A percentile compares a stretch with the other conserved stretches of the same genome.
These are phyloP conservation scores for Penicillium concentricum DNA, from an alignment of 2,329 filamentous ascomycete species.

Conservation along the genomic window DNA sequence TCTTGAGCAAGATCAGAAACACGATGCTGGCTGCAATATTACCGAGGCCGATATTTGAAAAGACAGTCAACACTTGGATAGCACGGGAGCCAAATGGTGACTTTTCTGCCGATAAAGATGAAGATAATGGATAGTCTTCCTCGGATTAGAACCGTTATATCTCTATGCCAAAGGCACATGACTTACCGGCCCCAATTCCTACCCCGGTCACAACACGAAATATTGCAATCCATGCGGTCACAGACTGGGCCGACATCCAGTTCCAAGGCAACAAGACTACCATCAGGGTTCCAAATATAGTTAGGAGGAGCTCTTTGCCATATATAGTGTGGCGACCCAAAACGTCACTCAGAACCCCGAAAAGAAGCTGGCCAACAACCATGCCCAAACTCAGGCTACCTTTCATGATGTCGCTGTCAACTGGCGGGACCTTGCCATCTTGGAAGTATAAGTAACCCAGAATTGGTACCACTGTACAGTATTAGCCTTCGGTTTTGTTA, in stretches of 20 bases:
- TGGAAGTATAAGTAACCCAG: slow-evolving; percentile 28
- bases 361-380: slow-evolving; percentile 26
- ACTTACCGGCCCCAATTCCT: slow-evolving; percentile 26
- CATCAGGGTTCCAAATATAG: slow-evolving; percentile 25
- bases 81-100: slow-evolving; percentile 17
- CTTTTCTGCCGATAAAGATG: slow-evolving; percentile 13
- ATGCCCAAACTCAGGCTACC: slow-evolving; percentile 27
- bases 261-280: slow-evolving; percentile 25
- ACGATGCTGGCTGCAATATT: slow-evolving; percentile 23
- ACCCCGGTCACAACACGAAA: slow-evolving; percentile 25
- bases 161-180: slow-evolving; percentile 1
- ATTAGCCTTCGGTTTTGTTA: not conserved
- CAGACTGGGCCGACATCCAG: slow-evolving; percentile 7
- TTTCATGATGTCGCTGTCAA: slow-evolving; percentile 24
- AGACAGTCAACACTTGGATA: slow-evolving; percentile 20
- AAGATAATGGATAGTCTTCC: slow-evolving; percentile 15
- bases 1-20: slow-evolving; percentile 17
- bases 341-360: slow-evolving; percentile 29
- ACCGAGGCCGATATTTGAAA: slow-evolving; percentile 23
- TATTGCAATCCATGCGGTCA: slow-evolving; percentile 20
- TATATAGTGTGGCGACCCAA: slow-evolving; percentile 26
- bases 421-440: slow-evolving; percentile 17
- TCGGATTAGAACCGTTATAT: slow-evolving; percentile 9
- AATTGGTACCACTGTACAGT: slow-evolving; percentile 23
- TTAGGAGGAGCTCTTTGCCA: slow-evolving; percentile 27